Conservation (phyloP, 169 alveolate species). For the Eimeria acervulina region DNA sequence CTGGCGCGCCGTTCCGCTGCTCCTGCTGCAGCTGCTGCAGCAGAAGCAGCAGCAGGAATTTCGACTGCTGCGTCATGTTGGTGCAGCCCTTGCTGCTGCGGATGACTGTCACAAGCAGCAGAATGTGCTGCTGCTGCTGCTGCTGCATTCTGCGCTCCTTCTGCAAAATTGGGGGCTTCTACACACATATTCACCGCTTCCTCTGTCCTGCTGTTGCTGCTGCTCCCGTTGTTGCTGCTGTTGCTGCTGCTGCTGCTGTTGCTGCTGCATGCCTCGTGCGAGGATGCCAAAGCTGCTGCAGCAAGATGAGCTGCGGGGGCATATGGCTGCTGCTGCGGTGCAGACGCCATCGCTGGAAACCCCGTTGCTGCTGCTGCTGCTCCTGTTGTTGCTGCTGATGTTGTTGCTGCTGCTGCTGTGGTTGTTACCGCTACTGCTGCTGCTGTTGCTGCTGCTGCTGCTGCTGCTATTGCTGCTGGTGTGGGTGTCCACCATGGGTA, state of each 20-base stretch:
- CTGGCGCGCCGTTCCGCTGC: neutral
- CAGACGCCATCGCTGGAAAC: neutral
- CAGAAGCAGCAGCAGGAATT: neutral
- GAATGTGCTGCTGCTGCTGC: neutral
- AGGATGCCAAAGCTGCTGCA: neutral
- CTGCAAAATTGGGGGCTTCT: neutral
- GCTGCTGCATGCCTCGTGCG: neutral
- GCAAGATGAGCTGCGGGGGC: neutral
- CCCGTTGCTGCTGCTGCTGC: neutral
- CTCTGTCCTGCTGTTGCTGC: slow-evolving; percentile 6
- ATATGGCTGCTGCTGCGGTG: neutral
- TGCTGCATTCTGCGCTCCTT: neutral
- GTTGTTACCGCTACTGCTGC: neutral
- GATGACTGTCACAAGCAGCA: neutral
- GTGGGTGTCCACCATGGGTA: neutral
- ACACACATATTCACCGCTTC: neutral
- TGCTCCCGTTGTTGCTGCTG: neutral
- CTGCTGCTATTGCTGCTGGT: neutral
- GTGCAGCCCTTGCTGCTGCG: slow-evolving; percentile 1
- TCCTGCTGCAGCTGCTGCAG: slow-evolving; percentile 48
- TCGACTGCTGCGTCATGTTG: neutral
- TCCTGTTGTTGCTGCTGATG: neutral
- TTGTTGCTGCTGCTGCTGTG: neutral
- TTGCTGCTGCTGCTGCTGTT: neutral
- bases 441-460: neutral